phyloP scores from a whole-genome alignment of 495 filamentous ascomycete species.

The Hypoxylon crocopeplum region DNA sequence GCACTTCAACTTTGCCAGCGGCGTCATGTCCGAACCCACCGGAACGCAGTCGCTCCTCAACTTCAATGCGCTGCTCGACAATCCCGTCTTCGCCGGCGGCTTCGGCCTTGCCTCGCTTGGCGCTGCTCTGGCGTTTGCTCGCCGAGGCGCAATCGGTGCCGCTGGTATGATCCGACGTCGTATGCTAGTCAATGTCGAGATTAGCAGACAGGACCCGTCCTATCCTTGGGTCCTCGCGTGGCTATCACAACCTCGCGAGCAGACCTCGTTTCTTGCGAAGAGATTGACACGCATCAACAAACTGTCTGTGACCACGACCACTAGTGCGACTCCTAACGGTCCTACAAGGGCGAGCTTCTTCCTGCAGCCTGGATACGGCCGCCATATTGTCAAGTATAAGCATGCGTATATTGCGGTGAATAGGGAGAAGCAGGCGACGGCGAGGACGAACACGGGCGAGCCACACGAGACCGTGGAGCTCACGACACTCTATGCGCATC shows the following conservation, averaged over 20 bases:
- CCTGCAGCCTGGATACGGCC: slow-evolving; percentile 88
- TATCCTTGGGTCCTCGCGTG: slow-evolving; percentile 95
- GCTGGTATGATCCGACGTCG: slow-evolving; percentile 77
- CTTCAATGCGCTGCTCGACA: slow-evolving; percentile 60
- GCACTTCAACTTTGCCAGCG: slow-evolving; percentile 12
- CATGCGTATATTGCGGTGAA: slow-evolving; percentile 82
- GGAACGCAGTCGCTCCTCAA: slow-evolving; percentile 42
- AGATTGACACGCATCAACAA: slow-evolving; percentile 59
- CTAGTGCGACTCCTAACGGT: slow-evolving; percentile 67
- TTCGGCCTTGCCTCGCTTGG: slow-evolving; percentile 89
- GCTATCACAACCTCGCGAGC: slow-evolving; percentile 81
- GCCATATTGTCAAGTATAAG: slow-evolving; percentile 83
- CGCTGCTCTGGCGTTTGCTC: slow-evolving; percentile 75
- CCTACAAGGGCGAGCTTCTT: slow-evolving; percentile 79
- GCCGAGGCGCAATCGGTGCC: slow-evolving; percentile 71
- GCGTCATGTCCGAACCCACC: slow-evolving; percentile 41
- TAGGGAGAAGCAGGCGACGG: slow-evolving; percentile 78
- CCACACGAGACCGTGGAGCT: slow-evolving; percentile 95
- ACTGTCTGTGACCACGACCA: slow-evolving; percentile 55
- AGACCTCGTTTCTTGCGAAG: slow-evolving; percentile 51
- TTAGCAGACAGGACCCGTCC: slow-evolving; percentile 88
- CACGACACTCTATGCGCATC: slow-evolving; percentile 87
- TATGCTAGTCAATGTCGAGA: slow-evolving; percentile 93
- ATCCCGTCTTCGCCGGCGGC: slow-evolving; percentile 66
- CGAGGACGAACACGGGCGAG: slow-evolving; percentile 74